These are phyloP conservation scores for Zea luxurians DNA, from an alignment of 176 grass and related monocot species.

Conservation along the genomic window DNA sequence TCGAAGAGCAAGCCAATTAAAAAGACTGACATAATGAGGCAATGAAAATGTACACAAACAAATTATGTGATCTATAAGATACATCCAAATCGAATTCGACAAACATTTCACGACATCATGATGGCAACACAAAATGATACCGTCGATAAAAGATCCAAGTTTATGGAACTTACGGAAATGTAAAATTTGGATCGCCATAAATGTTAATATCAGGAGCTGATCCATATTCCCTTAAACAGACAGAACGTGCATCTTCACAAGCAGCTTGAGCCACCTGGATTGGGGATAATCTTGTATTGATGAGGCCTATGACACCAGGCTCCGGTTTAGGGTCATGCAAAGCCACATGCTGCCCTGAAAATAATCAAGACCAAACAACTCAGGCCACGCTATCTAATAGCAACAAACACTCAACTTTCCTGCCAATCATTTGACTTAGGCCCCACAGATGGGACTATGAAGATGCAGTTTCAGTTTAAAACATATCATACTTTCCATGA, in stretches of 20 bases:
- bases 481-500: neutral
- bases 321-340: conserved; percentile 80
- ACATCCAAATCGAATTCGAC: conserved; percentile 5
- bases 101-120: neutral
- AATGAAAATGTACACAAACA: conserved; percentile 24
- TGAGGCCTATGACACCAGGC: conserved; percentile 76
- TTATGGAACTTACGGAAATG: conserved; percentile 74
- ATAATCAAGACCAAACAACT: neutral
- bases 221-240: conserved; percentile 87
- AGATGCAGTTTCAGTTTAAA: neutral
- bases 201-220: conserved; percentile 89
- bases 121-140: neutral
- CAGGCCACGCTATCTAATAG: conserved; percentile 18
- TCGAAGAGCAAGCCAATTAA: conserved; percentile 16
- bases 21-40: neutral
- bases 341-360: conserved; percentile 94
- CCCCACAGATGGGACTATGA: neutral
- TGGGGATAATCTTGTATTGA: conserved; percentile 86
- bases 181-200: conserved; percentile 80
- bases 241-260: conserved; percentile 82
- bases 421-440: conserved; percentile 14
- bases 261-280: conserved; percentile 70
- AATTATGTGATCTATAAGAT: neutral
- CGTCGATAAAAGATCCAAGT: neutral
- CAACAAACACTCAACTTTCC: neutral